Evolutionary conservation across 164 flowering plant genomes (phyloP).

Genomic region (Warburgia ugandensis): DNA sequence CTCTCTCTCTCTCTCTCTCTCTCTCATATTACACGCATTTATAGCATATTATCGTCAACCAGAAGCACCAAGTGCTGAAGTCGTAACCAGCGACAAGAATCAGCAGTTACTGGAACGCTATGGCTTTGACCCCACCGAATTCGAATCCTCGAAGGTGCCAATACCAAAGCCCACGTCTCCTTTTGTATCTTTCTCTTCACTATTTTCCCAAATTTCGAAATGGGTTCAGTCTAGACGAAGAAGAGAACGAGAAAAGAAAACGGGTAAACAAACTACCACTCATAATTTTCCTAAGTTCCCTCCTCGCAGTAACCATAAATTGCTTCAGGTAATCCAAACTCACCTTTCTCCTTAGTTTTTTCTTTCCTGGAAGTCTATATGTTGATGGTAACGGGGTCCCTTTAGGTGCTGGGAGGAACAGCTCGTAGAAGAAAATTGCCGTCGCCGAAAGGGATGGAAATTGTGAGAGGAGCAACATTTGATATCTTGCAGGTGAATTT

Average conservation of each 20-base stretch:
- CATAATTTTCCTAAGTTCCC: slow-evolving; percentile 35
- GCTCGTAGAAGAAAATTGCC: slow-evolving; percentile 81
- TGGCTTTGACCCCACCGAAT: slow-evolving; percentile 59
- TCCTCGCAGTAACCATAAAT: slow-evolving; percentile 58
- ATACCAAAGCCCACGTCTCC: not conserved
- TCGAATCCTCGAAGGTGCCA: slow-evolving; percentile 7
- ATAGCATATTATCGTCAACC: too few species aligned
- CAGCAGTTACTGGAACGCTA: slow-evolving; percentile 38
- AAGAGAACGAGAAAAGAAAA: slow-evolving; percentile 30
- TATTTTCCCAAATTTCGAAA: not conserved
- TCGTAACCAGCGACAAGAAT: slow-evolving; percentile 36
- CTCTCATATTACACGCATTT: too few species aligned
- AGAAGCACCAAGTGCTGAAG: too few species aligned
- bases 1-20: too few species aligned
- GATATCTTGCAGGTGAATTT: slow-evolving; percentile 70
- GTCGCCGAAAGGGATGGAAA: slow-evolving; percentile 93
- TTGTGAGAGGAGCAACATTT: slow-evolving; percentile 92
- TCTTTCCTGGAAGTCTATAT: not conserved
- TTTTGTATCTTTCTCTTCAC: not conserved
- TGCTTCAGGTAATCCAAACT: slow-evolving; percentile 81
- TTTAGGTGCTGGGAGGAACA: slow-evolving; percentile 79
- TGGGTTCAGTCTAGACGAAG: slow-evolving; percentile 37
- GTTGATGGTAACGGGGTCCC: not conserved
- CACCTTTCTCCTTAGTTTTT: not conserved
- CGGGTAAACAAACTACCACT: slow-evolving; percentile 17